A percentile compares a stretch with the other conserved stretches of the same genome.
These are phyloP conservation scores for Trichosporon sp. DNA, from an alignment of 1,284 basidiomycete species.

Conservation along the genomic window DNA sequence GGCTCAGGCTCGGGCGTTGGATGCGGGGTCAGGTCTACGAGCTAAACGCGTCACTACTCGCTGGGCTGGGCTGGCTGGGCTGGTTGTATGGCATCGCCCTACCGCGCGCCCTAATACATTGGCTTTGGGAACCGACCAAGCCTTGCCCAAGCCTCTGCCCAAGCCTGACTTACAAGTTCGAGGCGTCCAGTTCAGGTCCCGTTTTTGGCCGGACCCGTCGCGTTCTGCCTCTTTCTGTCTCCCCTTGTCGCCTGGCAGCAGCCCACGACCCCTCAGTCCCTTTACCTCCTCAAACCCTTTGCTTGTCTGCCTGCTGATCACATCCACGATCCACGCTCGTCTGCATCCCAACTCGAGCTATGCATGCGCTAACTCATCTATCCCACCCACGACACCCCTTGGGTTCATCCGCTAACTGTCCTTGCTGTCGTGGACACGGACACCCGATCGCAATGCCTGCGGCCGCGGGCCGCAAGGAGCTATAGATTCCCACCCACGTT, in stretches of 20 bases:
- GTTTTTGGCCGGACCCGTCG: background rate
- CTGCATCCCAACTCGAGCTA: background rate
- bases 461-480: background rate
- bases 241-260: background rate
- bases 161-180: background rate
- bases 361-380: background rate
- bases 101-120: background rate
- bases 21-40: background rate
- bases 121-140: conserved; percentile 2
- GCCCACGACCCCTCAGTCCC: background rate
- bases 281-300: background rate
- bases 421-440: background rate
- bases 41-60: background rate
- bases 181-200: background rate
- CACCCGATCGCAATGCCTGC: background rate
- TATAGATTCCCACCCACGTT: background rate
- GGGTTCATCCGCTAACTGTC: too few species aligned
- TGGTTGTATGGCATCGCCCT: background rate
- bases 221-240: background rate
- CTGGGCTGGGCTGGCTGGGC: background rate
- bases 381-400: too few species aligned
- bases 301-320: background rate
- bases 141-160: background rate
- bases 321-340: background rate
- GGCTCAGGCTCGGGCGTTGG: background rate